Percentiles rank a stretch among this genome's conserved stretches.
These are phyloP conservation scores for Globisporangium cylindrosporum DNA, from an alignment of 352 stramenopile genomes.

Conservation along the genomic window DNA sequence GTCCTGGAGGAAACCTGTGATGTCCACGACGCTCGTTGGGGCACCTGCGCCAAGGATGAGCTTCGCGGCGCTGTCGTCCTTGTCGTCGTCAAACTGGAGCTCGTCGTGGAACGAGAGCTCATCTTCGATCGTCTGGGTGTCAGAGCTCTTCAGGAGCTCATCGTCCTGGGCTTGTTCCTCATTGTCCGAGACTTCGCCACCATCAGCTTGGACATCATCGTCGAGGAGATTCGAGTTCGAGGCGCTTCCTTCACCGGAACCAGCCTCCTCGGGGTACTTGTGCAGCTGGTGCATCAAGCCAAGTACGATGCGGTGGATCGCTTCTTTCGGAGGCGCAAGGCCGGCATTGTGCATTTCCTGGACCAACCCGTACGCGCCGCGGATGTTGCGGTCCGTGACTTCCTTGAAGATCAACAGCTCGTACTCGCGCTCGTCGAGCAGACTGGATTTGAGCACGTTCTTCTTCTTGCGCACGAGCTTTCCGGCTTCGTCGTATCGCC, in stretches of 20 bases:
- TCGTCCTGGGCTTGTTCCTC: conserved; percentile 29
- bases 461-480: conserved; percentile 55
- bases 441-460: conserved; percentile 25
- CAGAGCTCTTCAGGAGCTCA: conserved; percentile 33
- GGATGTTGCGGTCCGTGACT: conserved; percentile 44
- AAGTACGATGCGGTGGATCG: conserved; percentile 72
- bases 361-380: conserved; percentile 53
- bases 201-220: conserved; percentile 19
- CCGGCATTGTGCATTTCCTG: conserved; percentile 84
- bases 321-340: conserved; percentile 53
- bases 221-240: conserved; percentile 7
- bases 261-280: conserved; percentile 15
- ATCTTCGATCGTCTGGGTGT: conserved; percentile 44
- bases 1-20: conserved; percentile 78
- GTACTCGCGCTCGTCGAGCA: conserved; percentile 46
- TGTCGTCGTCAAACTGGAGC: conserved; percentile 40
- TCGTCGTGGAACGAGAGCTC: conserved; percentile 36
- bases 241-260: not conserved
- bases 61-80: conserved; percentile 22
- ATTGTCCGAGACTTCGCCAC: conserved; percentile 11
- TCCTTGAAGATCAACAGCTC: conserved; percentile 69
- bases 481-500: conserved; percentile 53
- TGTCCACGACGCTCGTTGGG: conserved; percentile 49
- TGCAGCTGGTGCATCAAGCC: conserved; percentile 47
- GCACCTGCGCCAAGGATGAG: conserved; percentile 35